A percentile compares a stretch with the other conserved stretches of the same genome.
Conservation (phyloP, 352 stramenopile species). For the Phytophthora lateralis region DNA sequence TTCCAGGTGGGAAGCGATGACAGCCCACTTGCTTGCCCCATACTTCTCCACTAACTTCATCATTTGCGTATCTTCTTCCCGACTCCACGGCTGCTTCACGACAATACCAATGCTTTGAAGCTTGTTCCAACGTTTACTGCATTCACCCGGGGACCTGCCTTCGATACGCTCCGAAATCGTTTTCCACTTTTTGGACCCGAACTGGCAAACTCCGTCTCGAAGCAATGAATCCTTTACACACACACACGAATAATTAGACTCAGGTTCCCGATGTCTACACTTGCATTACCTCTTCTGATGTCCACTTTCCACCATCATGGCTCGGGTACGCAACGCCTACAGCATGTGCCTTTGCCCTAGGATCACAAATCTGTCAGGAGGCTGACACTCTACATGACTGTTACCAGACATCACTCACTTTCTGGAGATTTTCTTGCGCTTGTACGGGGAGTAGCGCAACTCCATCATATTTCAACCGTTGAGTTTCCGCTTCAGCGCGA, state of each 20-base stretch:
- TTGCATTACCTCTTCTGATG: slow-evolving; percentile 45
- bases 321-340: background rate
- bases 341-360: slow-evolving; percentile 22
- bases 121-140: slow-evolving; percentile 72
- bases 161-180: slow-evolving; percentile 60
- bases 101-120: slow-evolving; percentile 66
- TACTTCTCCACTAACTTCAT: slow-evolving; percentile 58
- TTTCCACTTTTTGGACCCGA: slow-evolving; percentile 86
- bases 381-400: background rate
- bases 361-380: background rate
- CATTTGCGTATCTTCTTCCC: slow-evolving; percentile 70
- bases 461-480: slow-evolving; percentile 28
- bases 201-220: slow-evolving; percentile 67
- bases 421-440: slow-evolving; percentile 36
- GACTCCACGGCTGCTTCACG: slow-evolving; percentile 72
- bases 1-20: slow-evolving; percentile 84
- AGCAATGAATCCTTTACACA: slow-evolving; percentile 66
- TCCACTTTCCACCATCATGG: slow-evolving; percentile 35
- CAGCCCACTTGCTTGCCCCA: slow-evolving; percentile 73
- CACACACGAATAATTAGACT: slow-evolving; percentile 3
- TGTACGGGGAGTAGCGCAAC: slow-evolving; percentile 28
- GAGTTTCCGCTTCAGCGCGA: slow-evolving; percentile 12
- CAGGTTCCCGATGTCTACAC: background rate
- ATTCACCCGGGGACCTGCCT: slow-evolving; percentile 51
- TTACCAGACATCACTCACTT: slow-evolving; percentile 34